Evolutionary conservation across 1,139 yeast genomes (phyloP), one percentile per base, ranked within the genome.

Genomic region (Debaryomycetaceae sp.): DNA sequence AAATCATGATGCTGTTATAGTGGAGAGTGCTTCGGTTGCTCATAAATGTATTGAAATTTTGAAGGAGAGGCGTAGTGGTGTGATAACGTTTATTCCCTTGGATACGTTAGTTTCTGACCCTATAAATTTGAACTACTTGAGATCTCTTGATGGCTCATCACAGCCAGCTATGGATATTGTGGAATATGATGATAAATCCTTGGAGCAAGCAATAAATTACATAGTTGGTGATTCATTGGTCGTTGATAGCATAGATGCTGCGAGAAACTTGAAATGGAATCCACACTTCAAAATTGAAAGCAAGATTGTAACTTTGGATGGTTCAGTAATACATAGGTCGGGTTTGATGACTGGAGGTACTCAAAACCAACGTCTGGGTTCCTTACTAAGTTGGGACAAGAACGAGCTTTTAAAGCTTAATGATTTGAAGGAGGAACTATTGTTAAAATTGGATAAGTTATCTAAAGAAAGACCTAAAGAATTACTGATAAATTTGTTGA

Each of bases 331-430:
- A 41, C 92, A 88, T 56, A 81, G 79, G 52, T 83, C 92, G 8
- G 96, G 96, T 6, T 70, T 89, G 35, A 87, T 92, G 95, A 86
- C 98, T 11, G 98, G 97, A 62, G 98, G 98, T 48, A 61, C 63
- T 53, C 54, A 67, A 67, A 33, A 67, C 51, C 50, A 73, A 61
- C 64, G 63, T 33, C 54, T 62, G 3, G 51, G 57, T 13, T 56
- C 61, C 0, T 44, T 53, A 3, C 31, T 59, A 43, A 74, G 78
- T 49, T 88, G 96, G 96, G 89, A 83, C 54, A 87, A 84, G 52
- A 75, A 78, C 39, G 89, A 85, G 49, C 78, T 81, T 52, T 77
- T 77, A 40, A 67, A 73, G 22, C 67, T 89, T 48, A 73, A 67
- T 40, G 73, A 72, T 31, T 54, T 75, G 41, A 87, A 86, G 51